Percentiles rank a stretch among this genome's conserved stretches.
These are phyloP conservation scores for Jackrogersella multiformis DNA, from an alignment of 495 filamentous ascomycete genomes.

Conservation along the genomic window DNA sequence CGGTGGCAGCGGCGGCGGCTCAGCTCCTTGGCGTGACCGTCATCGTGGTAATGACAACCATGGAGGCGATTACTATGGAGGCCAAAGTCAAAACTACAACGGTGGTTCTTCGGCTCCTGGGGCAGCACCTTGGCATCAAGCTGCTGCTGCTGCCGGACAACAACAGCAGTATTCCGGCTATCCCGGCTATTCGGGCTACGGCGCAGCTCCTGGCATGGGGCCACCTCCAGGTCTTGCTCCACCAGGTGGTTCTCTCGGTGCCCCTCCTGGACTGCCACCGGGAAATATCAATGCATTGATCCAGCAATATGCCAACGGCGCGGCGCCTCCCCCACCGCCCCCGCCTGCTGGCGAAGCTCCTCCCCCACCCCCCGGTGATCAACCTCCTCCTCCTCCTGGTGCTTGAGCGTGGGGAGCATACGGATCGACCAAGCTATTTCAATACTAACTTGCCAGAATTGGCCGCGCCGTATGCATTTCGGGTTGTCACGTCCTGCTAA, in stretches of 20 bases:
- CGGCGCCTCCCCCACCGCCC: constrained; percentile 65
- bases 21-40: constrained; percentile 64
- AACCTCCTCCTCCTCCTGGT: constrained; percentile 75
- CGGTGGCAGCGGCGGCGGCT: too few species aligned
- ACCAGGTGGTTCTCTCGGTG: constrained; percentile 64
- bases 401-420: constrained; percentile 48
- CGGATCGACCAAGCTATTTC: constrained; percentile 18
- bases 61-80: constrained; percentile 59
- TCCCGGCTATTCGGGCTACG: constrained; percentile 66
- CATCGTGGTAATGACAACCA: constrained; percentile 50
- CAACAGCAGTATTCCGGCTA: constrained; percentile 66
- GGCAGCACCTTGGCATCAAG: constrained; percentile 76
- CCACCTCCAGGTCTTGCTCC: constrained; percentile 67
- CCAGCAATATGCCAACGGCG: constrained; percentile 69
- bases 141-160: constrained; percentile 61
- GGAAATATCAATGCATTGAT: constrained; percentile 70
- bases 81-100: constrained; percentile 54
- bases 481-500: constrained; percentile 23
- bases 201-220: constrained; percentile 66
- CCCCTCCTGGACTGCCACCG: constrained; percentile 68
- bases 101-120: constrained; percentile 58
- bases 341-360: constrained; percentile 66
- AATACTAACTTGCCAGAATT: constrained; percentile 36
- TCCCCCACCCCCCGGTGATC: constrained; percentile 78
- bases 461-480: constrained; percentile 8